Evolutionary conservation across 1,284 basidiomycete species (phyloP), one percentile per base, ranked within the genome.

Genomic region (Paramarasmius palmivorus): DNA sequence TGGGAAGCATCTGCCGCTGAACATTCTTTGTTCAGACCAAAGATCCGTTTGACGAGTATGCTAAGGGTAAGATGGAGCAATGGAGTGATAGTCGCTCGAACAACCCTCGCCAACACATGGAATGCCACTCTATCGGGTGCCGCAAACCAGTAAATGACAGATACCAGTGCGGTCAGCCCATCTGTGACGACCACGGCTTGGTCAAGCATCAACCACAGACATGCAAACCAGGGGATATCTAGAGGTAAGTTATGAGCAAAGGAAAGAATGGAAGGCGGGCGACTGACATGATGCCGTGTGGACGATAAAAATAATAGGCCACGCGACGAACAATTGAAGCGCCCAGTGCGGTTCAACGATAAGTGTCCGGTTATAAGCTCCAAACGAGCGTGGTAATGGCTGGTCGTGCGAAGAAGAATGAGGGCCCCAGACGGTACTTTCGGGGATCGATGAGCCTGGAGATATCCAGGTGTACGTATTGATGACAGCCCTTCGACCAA

Each of bases 121-220:
- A 66, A 76, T 1, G 65, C 56, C 12, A 78, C 64, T n/a, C 75
- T 72, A 10, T 65, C 38, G 1, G 74, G 73, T 17, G 67, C 61
- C 1, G 75, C 65, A 58, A 78, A 76, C 74, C 74, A 76, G 53
- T 65, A 68, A 25, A 78, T 73, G 35, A 78, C 72, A 10, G 69
- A 61, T 57, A 73, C 73, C 22, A 77, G 58, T 8, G 69, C 61
- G 46, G 70, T 72, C 22, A 71, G 56, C 15, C 64, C 63, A 3
- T 46, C 9, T 7, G 49, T 52, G 9, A 53, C 15, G 47, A 73
- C 60, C 12, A 58, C 56, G 0, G 69, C 67, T 19, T 70, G 54
- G 8, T 65, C 49, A n/a, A 75, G 58, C 69, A 78, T 75, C 22
- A 70, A 62, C 63, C 63, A 73, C 25, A 78, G 62, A 6, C 68